Evolutionary conservation across 441 rosid genomes (phyloP).

Genomic region (Macaranga tanarius): DNA sequence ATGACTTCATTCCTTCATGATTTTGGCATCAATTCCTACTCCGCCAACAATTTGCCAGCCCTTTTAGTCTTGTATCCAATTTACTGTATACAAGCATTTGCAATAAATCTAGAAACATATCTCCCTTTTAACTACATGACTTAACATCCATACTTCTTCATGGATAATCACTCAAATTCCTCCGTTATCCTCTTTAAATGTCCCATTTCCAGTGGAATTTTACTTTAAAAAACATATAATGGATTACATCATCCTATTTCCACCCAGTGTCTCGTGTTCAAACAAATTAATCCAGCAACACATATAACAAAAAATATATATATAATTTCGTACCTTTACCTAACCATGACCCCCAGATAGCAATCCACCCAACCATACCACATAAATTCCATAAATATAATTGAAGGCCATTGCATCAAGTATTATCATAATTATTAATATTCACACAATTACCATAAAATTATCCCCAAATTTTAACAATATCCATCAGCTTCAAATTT

Average conservation of each 20-base stretch:
- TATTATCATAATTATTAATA: no score
- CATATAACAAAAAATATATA: conserved; percentile 1
- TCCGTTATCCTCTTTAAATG: neutral
- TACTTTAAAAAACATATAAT: neutral
- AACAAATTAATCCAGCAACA: neutral
- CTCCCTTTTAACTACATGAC: neutral
- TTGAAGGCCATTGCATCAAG: neutral
- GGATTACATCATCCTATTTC: neutral
- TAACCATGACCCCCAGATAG: neutral
- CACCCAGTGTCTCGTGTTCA: neutral
- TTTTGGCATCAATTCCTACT: neutral
- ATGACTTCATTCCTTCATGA: neutral
- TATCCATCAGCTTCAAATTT: conserved; percentile 8
- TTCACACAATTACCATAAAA: no score
- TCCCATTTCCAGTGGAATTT: no score
- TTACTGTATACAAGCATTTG: neutral
- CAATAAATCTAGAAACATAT: neutral
- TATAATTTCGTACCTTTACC: no score
- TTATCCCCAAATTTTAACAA: neutral
- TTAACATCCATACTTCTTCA: neutral
- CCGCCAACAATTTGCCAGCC: neutral
- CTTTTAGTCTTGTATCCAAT: neutral
- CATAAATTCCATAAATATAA: neutral
- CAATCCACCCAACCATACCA: neutral
- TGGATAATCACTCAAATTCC: neutral